phyloP scores from a whole-genome alignment of 306 rosid genomes.

The Pyrus pyrifolia region DNA sequence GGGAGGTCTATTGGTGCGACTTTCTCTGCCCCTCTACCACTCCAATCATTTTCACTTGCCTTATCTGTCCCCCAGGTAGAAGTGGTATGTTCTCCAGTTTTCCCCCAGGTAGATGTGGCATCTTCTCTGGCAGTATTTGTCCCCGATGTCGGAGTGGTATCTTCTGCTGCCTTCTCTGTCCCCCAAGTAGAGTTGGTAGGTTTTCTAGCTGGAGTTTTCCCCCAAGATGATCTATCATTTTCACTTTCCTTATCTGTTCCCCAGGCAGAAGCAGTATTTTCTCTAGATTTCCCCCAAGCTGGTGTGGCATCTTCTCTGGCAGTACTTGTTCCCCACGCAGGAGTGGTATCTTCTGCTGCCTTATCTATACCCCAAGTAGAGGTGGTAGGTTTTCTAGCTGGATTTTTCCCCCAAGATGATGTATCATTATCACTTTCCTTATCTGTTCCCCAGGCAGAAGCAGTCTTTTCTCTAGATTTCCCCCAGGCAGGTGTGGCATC shows the following conservation, averaged over 20 bases:
- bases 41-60: constrained; percentile 10
- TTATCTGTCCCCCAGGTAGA: constrained; percentile 1
- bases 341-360: background rate
- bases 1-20: constrained; percentile 8
- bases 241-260: background rate
- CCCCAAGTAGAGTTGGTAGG: constrained; percentile 2
- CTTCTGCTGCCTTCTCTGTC: background rate
- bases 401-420: background rate
- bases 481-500: background rate
- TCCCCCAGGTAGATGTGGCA: background rate
- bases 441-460: constrained; percentile 3
- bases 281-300: background rate
- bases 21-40: background rate
- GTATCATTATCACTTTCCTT: background rate
- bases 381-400: background rate
- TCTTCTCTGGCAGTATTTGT: background rate
- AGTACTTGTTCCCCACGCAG: background rate
- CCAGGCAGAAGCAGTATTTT: background rate
- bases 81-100: background rate
- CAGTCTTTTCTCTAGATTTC: background rate
- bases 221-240: background rate
- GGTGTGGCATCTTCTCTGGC: background rate
- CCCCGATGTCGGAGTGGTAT: background rate
- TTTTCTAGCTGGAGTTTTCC: background rate
- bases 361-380: background rate